These are phyloP conservation scores for Neurospora hispaniola DNA, from an alignment of 495 filamentous ascomycete genomes.

Conservation along the genomic window DNA sequence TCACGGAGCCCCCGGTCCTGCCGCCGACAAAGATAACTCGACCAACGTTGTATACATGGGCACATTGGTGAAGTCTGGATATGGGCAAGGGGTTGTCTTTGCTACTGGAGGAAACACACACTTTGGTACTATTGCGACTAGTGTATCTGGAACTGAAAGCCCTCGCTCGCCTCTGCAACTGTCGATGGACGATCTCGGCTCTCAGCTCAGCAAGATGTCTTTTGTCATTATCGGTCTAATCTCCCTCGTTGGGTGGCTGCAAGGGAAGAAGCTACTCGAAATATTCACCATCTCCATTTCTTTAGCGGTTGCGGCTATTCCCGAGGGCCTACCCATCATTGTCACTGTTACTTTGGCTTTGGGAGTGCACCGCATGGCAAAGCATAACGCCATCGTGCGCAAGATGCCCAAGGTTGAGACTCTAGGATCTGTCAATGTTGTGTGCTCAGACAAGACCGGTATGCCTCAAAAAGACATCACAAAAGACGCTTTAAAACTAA, in stretches of 20 bases:
- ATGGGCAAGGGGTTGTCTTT: constrained; percentile 92
- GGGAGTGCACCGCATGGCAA: constrained; percentile 91
- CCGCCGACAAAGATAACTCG: constrained; percentile 17
- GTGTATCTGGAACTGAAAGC: constrained; percentile 86
- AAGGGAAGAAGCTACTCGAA: constrained; percentile 80
- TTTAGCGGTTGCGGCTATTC: constrained; percentile 91
- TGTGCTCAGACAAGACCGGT: constrained; percentile 97
- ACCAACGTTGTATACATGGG: constrained; percentile 97
- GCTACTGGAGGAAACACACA: constrained; percentile 86
- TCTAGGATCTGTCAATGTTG: constrained; percentile 93
- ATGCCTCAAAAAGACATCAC: constrained; percentile 2
- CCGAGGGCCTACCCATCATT: constrained; percentile 94
- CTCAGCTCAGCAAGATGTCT: constrained; percentile 89
- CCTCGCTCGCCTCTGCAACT: constrained; percentile 87
- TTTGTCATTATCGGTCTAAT: constrained; percentile 93
- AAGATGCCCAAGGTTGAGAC: constrained; percentile 95
- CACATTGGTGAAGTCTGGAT: constrained; percentile 88
- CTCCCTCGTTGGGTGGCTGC: constrained; percentile 74
- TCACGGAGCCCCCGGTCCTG: constrained; percentile 25
- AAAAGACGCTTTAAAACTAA: neutral
- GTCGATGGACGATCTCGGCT: constrained; percentile 93
- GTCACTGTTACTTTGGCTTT: constrained; percentile 93
- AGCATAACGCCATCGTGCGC: constrained; percentile 84
- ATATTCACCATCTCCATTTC: constrained; percentile 98
- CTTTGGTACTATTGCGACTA: constrained; percentile 92